A percentile compares a stretch with the other conserved stretches of the same genome.
phyloP scores from a whole-genome alignment of 176 grass and related monocot species.

The Tillandsia fasciculata region DNA sequence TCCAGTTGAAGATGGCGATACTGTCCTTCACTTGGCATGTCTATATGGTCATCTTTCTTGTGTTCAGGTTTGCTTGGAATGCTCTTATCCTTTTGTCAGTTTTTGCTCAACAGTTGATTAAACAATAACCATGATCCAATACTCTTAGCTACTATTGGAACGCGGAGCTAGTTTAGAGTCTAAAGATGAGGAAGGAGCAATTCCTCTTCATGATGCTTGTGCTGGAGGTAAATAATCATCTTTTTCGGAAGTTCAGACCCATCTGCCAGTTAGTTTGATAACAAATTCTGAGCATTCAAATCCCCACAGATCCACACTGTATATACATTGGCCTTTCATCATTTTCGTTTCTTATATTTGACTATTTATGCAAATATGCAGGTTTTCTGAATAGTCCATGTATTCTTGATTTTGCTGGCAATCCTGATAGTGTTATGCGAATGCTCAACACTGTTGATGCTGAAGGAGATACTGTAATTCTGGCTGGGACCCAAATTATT shows the following conservation, averaged over 20 bases:
- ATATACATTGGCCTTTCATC: background rate
- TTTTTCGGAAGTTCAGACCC: no score
- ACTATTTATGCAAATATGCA: slow-evolving; percentile 20
- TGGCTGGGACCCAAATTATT: background rate
- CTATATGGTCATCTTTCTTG: slow-evolving; percentile 93
- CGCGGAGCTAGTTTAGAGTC: slow-evolving; percentile 69
- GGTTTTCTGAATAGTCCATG: slow-evolving; percentile 69
- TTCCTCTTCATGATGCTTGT: slow-evolving; percentile 96
- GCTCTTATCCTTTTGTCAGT: background rate
- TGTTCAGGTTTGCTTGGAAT: slow-evolving; percentile 55
- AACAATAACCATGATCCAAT: background rate
- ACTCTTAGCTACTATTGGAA: slow-evolving; percentile 53
- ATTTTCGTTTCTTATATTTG: background rate
- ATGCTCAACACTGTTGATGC: slow-evolving; percentile 67
- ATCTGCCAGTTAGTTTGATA: no score
- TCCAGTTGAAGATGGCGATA: slow-evolving; percentile 98
- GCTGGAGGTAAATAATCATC: slow-evolving; percentile 47
- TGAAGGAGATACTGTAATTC: slow-evolving; percentile 84
- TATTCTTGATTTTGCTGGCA: slow-evolving; percentile 56
- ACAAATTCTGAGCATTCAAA: no score
- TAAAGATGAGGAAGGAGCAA: slow-evolving; percentile 93
- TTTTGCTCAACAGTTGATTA: slow-evolving; percentile 2
- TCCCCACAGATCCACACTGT: no score
- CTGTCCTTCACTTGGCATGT: slow-evolving; percentile 82
- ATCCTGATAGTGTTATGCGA: slow-evolving; percentile 22